These are phyloP conservation scores for Flaveria trinervia DNA, from an alignment of 129 eudicot species.

Conservation along the genomic window DNA sequence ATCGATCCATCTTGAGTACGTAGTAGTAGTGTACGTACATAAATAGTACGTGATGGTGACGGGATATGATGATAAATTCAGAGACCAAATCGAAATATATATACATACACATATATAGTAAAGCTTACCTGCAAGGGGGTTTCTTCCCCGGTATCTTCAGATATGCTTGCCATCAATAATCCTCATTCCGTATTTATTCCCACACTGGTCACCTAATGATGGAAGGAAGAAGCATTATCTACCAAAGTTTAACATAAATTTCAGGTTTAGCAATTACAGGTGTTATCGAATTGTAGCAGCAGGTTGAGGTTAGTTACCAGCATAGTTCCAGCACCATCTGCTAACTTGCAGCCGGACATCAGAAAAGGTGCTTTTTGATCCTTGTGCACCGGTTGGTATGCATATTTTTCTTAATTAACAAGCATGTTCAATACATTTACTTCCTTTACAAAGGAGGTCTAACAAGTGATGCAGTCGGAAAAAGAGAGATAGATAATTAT, in stretches of 20 bases:
- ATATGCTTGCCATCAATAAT: slow-evolving; percentile 90
- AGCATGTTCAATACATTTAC: slow-evolving; percentile 7
- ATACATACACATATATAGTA: too few species aligned
- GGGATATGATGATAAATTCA: not conserved
- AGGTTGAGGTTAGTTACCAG: slow-evolving; percentile 52
- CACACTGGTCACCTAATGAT: slow-evolving; percentile 78
- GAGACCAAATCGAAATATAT: not conserved
- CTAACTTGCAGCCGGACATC: slow-evolving; percentile 96
- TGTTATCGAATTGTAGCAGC: too few species aligned
- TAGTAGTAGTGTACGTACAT: too few species aligned
- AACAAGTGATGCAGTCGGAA: too few species aligned
- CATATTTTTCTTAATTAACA: slow-evolving; percentile 13
- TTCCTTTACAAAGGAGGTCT: slow-evolving; percentile 27
- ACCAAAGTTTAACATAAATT: too few species aligned
- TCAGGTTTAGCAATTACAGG: too few species aligned
- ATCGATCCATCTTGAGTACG: not conserved
- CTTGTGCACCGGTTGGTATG: slow-evolving; percentile 50
- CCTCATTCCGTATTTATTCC: slow-evolving; percentile 99
- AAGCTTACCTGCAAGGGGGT: slow-evolving; percentile 85
- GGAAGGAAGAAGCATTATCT: slow-evolving; percentile 1
- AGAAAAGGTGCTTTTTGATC: slow-evolving; percentile 80
- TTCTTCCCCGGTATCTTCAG: slow-evolving; percentile 97
- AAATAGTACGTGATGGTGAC: not conserved
- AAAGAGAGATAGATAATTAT: too few species aligned
- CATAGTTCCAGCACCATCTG: slow-evolving; percentile 97